Percentiles rank a stretch among this genome's conserved stretches.
Evolutionary conservation across 1,139 yeast genomes (phyloP).

Genomic region (Saccharomyces hybrid): DNA sequence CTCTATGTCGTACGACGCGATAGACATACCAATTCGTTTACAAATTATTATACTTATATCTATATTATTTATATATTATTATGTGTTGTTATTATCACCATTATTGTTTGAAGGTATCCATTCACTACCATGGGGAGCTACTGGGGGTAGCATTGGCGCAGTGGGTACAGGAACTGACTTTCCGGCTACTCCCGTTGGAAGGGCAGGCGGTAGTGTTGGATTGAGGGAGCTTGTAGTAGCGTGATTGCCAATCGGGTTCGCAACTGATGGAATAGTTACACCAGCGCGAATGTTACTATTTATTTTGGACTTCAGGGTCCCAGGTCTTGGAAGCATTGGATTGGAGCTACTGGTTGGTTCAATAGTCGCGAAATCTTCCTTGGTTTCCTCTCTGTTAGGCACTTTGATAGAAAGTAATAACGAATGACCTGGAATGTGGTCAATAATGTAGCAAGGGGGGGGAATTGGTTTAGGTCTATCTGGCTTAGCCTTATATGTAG

Average conservation of each 20-base stretch:
- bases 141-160: background rate
- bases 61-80: background rate
- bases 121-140: background rate
- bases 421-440: slow-evolving; percentile 28
- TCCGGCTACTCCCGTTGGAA: background rate
- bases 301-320: background rate
- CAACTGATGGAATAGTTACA: background rate
- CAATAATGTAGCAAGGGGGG: slow-evolving; percentile 27
- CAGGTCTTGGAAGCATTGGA: background rate
- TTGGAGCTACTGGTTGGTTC: background rate
- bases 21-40: background rate
- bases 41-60: background rate
- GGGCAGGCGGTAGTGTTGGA: background rate
- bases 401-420: slow-evolving; percentile 24
- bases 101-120: background rate
- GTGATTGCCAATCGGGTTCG: background rate
- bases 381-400: slow-evolving; percentile 6
- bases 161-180: background rate
- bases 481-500: slow-evolving; percentile 20
- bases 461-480: slow-evolving; percentile 15
- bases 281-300: background rate
- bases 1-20: background rate
- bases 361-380: background rate
- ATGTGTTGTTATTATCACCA: background rate
- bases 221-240: background rate